Evolutionary conservation across 1,284 basidiomycete genomes (phyloP).

Genomic region (Ganoderma meredithae): DNA sequence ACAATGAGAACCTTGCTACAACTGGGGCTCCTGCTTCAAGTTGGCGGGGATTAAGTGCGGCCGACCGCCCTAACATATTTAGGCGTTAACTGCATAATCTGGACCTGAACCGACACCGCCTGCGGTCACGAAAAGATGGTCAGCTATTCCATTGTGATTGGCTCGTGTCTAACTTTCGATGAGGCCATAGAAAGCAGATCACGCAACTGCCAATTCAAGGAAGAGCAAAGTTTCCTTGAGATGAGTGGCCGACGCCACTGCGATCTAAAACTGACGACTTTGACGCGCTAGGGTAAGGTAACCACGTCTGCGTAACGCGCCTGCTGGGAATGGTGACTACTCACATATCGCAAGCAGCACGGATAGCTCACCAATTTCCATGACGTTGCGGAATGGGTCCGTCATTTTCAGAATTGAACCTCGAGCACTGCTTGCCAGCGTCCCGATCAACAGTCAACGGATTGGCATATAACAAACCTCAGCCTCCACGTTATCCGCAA

Average conservation of each 20-base stretch:
- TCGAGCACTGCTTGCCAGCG: not conserved
- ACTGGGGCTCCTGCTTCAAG: not conserved
- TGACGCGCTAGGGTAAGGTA: not conserved
- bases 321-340: not conserved
- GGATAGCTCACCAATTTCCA: not conserved
- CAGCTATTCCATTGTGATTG: not conserved
- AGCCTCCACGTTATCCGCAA: not conserved
- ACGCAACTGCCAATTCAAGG: not conserved
- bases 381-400: not conserved
- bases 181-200: not conserved
- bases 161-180: not conserved
- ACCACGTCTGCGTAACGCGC: not conserved
- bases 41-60: not conserved
- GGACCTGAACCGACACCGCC: not conserved
- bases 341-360: not conserved
- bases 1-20: not conserved
- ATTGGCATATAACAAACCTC: not conserved
- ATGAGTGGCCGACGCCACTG: not conserved
- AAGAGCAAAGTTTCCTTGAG: not conserved
- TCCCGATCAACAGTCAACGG: not conserved
- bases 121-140: slow-evolving; percentile 10
- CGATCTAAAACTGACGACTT: not conserved
- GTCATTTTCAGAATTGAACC: not conserved
- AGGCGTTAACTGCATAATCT: not conserved
- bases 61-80: not conserved